These are phyloP conservation scores for Pythium grandisporangium DNA, from an alignment of 352 stramenopile genomes.

Conservation along the genomic window DNA sequence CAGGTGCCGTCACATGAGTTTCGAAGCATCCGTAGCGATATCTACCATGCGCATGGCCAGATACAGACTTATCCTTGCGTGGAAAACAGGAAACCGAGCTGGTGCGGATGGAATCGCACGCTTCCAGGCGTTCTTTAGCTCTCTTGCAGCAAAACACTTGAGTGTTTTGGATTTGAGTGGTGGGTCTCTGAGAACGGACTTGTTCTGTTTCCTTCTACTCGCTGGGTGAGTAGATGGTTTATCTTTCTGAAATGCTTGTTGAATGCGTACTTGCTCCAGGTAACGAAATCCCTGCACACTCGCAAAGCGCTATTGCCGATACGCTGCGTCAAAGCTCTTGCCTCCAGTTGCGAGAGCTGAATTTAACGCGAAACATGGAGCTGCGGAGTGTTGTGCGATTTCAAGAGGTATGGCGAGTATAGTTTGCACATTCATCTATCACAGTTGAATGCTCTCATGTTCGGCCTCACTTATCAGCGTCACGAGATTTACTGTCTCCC, in stretches of 20 bases:
- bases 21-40: neutral
- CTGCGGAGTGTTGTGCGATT: constrained; percentile 33
- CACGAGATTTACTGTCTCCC: neutral
- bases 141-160: constrained; percentile 14
- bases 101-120: constrained; percentile 27
- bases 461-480: neutral
- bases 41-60: too few relatives aligned
- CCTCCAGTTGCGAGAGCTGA: constrained; percentile 35
- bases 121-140: constrained; percentile 31
- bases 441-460: too few relatives aligned
- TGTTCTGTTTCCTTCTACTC: neutral
- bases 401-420: constrained; percentile 24
- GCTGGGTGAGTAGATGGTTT: too few relatives aligned
- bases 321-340: constrained; percentile 25
- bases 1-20: constrained; percentile 12
- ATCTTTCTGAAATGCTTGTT: too few relatives aligned
- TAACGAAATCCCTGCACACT: constrained; percentile 36
- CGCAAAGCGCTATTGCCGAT: constrained; percentile 26
- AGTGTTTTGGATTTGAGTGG: constrained; percentile 39
- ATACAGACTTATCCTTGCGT: too few relatives aligned
- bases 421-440: too few relatives aligned
- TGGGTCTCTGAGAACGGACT: constrained; percentile 5
- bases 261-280: too few relatives aligned
- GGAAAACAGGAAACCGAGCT: constrained; percentile 36
- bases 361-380: constrained; percentile 34